phyloP scores from a whole-genome alignment of 2,329 filamentous ascomycete species.

The Neopestalotiopsis rosae region DNA sequence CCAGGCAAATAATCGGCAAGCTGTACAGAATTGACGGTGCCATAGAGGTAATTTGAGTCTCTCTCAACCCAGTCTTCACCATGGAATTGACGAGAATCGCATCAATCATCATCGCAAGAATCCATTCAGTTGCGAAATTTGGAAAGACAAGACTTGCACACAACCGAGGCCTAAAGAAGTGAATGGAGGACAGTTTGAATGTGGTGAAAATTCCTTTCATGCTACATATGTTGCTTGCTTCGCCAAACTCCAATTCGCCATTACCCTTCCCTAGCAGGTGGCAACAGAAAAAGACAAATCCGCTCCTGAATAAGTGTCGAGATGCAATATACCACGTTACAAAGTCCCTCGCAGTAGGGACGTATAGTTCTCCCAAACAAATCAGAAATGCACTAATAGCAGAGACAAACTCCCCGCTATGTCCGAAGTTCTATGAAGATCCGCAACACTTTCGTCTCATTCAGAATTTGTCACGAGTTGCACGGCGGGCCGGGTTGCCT shows the following conservation, averaged over 20 bases:
- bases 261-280: neutral
- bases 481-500: neutral
- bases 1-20: neutral
- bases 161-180: no score
- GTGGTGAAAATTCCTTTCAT: neutral
- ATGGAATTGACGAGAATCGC: no score
- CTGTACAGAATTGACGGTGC: neutral
- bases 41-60: neutral
- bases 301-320: slow-evolving; percentile 5
- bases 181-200: neutral
- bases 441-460: neutral
- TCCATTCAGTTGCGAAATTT: no score
- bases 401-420: slow-evolving; percentile 16
- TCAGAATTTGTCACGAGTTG: neutral
- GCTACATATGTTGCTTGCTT: slow-evolving; percentile 8
- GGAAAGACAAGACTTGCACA: no score
- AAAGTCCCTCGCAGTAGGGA: neutral
- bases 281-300: neutral
- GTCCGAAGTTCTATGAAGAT: neutral
- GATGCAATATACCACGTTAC: slow-evolving; percentile 5
- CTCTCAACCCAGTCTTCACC: no score
- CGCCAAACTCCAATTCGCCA: slow-evolving; percentile 13
- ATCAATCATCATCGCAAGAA: no score
- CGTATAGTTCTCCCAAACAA: neutral
- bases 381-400: neutral